A percentile compares a stretch with the other conserved stretches of the same genome.
phyloP scores from a whole-genome alignment of 2,329 filamentous ascomycete species.

The Teratosphaeria zuluensis region DNA sequence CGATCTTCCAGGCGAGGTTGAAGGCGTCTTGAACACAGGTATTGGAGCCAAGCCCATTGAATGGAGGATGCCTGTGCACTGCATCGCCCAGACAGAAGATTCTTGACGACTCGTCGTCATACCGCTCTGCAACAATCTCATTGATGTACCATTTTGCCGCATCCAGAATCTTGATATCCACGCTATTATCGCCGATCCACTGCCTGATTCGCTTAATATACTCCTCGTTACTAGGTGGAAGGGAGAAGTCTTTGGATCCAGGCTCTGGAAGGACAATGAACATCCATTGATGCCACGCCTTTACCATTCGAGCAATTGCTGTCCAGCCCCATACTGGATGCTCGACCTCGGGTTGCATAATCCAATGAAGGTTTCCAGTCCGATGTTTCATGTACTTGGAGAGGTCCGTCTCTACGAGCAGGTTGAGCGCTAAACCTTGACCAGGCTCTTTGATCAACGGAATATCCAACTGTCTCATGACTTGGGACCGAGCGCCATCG shows the following conservation, averaged over 20 bases:
- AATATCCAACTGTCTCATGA: constrained; percentile 38
- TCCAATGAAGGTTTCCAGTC: constrained; percentile 52
- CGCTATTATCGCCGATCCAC: constrained; percentile 47
- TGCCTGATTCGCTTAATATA: constrained; percentile 38
- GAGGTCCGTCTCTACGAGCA: constrained; percentile 43
- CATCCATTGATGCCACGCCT: constrained; percentile 53
- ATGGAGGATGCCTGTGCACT: constrained; percentile 49
- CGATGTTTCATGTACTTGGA: constrained; percentile 40
- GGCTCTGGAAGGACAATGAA: constrained; percentile 37
- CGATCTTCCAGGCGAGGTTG: constrained; percentile 31
- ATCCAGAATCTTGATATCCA: constrained; percentile 42
- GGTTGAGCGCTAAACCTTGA: constrained; percentile 42
- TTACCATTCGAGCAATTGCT: constrained; percentile 49
- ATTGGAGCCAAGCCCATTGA: constrained; percentile 49
- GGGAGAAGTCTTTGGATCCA: constrained; percentile 26
- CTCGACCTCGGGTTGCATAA: constrained; percentile 43
- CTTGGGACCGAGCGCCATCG: constrained; percentile 42
- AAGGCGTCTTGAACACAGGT: constrained; percentile 38
- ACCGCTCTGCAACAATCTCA: constrained; percentile 49
- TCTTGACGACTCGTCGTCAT: constrained; percentile 33
- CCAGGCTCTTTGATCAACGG: constrained; percentile 35
- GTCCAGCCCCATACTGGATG: constrained; percentile 44
- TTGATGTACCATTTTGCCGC: constrained; percentile 52
- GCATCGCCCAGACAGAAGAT: constrained; percentile 50
- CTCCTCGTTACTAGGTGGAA: constrained; percentile 38